Base-by-base conservation (phyloP, 2,329 filamentous ascomycete genomes). In the Apiospora phragmitis region DNA sequence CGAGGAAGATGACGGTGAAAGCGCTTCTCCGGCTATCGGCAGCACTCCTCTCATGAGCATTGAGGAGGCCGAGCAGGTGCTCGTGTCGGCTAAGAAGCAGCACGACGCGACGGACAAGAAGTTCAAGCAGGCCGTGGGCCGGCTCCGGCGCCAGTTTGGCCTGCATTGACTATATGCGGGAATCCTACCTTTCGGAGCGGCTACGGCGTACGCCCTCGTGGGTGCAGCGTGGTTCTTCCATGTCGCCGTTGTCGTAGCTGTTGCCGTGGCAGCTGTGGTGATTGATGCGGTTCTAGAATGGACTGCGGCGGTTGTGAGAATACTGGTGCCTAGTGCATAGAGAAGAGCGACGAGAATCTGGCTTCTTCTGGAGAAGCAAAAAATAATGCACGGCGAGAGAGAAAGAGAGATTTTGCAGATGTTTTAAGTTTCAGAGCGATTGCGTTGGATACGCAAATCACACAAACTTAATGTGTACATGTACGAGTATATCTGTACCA, bases 51-150 rank as follows among this genome's bases (percentile, higher is more conserved):
- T 90, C 9, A 87, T 92, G 84, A 89, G 83, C 66, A 84, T 91
- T 2, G 87, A 91, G 72, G 91, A 92, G 71, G 87, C 90, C 1
- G 91, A 93, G 81, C 82, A 81, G 70, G 87, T 87, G 65, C 81
- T 89, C 59, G 75, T 78, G 3, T 73, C 76, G 59, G 74, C 77
- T 47, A 79, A 78, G 72, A 80, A 80, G 71, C 77, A 79, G 69
- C 79, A 80, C 47, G 79, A 80, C 24, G 73, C 73, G 24, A 76
- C 79, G 4, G 78, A 80, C 71, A 80, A 80, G 74, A 80, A 79
- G 68, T 76, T 80, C 68, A 76, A 76, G 21, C 77, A 79, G 71
- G 71, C 78, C 3, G 77, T 78, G 72, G 70, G 74, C 0, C 78
- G 76, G 70, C 78, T 80, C 66, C 75, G 79, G 4, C 76, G 77